Evolutionary conservation across 768 basidiomycete genomes (phyloP).

Genomic region (Termitomyces sp.): DNA sequence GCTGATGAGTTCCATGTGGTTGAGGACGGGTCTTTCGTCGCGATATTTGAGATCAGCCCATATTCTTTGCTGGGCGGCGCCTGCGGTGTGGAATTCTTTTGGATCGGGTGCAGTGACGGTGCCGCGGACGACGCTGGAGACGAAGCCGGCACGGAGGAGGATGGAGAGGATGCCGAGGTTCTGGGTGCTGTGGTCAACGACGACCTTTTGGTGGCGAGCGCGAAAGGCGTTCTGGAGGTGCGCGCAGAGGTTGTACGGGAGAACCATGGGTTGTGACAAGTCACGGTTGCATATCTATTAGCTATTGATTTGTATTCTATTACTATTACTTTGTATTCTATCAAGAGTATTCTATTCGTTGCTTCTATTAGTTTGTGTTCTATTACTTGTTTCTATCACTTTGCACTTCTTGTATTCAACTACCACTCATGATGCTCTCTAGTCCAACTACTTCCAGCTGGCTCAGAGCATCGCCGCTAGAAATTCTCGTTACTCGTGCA

Average conservation of each 20-base stretch:
- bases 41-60: conserved; percentile 96
- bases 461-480: conserved; percentile 56
- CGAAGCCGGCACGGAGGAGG: conserved; percentile 85
- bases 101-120: conserved; percentile 65
- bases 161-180: conserved; percentile 91
- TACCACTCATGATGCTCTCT: conserved; percentile 38
- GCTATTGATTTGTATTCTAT: too few species aligned
- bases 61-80: conserved; percentile 70
- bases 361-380: too few species aligned
- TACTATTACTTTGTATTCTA: too few species aligned
- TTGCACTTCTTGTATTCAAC: too few species aligned
- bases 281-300: neutral
- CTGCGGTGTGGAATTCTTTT: conserved; percentile 47
- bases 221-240: conserved; percentile 90
- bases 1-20: conserved; percentile 75
- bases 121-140: conserved; percentile 79
- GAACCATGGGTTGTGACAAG: conserved; percentile 29
- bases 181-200: conserved; percentile 79
- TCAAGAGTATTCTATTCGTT: too few species aligned
- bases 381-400: too few species aligned
- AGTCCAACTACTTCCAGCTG: conserved; percentile 45
- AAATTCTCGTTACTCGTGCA: conserved; percentile 71
- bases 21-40: conserved; percentile 80
- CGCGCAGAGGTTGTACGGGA: conserved; percentile 86
- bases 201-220: conserved; percentile 72